Conservation (phyloP, 2,329 filamentous ascomycete species). For the Pseudocercospora pini-densiflorae region DNA sequence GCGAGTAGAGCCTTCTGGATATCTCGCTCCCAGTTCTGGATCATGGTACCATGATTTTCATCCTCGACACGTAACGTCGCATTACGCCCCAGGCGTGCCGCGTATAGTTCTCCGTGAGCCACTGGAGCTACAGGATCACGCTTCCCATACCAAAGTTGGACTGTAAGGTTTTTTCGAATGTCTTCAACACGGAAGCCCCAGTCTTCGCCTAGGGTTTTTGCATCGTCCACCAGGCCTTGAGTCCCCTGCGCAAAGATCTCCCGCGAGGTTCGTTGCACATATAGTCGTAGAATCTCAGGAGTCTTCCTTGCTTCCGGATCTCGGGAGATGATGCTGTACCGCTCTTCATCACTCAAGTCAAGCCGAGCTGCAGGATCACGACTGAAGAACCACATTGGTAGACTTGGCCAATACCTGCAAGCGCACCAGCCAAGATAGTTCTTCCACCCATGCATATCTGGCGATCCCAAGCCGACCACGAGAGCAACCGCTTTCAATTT, state of each 20-base stretch:
- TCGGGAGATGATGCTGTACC: not conserved
- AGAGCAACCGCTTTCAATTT: constrained; percentile 10
- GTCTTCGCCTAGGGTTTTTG: not conserved
- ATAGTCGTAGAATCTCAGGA: not conserved
- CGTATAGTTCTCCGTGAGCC: not conserved
- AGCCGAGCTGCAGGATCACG: not conserved
- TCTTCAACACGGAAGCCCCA: not conserved
- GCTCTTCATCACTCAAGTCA: not conserved
- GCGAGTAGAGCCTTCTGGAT: not conserved
- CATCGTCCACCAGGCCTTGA: not conserved
- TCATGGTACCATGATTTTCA: not conserved
- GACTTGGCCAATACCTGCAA: not conserved
- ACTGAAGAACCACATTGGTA: not conserved
- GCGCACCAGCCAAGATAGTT: not conserved
- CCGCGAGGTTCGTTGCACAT: not conserved
- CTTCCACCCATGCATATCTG: constrained; percentile 4
- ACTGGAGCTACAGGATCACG: not conserved
- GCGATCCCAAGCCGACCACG: not conserved
- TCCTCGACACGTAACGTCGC: not conserved
- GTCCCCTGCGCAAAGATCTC: not conserved
- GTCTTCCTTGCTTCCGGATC: not conserved
- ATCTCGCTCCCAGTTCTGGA: not conserved
- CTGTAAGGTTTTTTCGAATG: not conserved
- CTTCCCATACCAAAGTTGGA: not conserved
- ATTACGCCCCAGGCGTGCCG: not conserved